Evolutionary conservation across 352 stramenopile genomes (phyloP).

Genomic region (Phytopythium sindhum): DNA sequence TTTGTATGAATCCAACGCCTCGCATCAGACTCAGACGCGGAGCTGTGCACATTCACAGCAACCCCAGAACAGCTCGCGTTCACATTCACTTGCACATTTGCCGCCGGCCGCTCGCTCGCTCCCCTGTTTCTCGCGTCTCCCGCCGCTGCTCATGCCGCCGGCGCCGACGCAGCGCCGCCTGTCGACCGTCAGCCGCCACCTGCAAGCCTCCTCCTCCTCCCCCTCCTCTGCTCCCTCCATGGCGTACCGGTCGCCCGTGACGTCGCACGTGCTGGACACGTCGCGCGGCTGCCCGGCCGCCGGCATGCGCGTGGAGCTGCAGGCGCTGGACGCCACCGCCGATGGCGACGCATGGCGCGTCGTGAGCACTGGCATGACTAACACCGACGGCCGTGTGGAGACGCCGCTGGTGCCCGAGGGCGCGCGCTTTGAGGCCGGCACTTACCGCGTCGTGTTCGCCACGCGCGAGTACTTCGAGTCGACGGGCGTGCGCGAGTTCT

Average conservation of each 20-base stretch:
- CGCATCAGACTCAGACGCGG: not conserved
- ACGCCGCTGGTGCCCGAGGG: conserved; percentile 44
- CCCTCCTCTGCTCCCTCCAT: conserved; percentile 8
- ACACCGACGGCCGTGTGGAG: conserved; percentile 69
- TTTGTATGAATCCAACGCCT: too few relatives aligned
- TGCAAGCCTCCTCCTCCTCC: not conserved
- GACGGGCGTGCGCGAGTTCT: conserved; percentile 63
- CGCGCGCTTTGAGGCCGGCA: conserved; percentile 34
- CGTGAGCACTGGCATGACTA: conserved; percentile 50
- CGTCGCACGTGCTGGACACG: conserved; percentile 88
- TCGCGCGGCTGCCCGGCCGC: conserved; percentile 62
- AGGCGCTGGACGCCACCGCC: conserved; percentile 24
- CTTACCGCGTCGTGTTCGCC: conserved; percentile 83
- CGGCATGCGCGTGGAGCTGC: conserved; percentile 69
- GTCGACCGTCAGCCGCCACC: conserved; percentile 9
- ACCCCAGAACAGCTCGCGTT: too few relatives aligned
- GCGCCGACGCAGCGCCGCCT: conserved; percentile 15
- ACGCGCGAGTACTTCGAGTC: conserved; percentile 78
- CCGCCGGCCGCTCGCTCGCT: not conserved
- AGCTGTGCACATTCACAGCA: not conserved
- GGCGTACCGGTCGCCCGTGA: conserved; percentile 70
- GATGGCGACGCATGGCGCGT: conserved; percentile 21
- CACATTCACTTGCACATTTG: not conserved
- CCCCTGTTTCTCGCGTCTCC: too few relatives aligned
- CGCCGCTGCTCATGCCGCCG: not conserved